These are phyloP conservation scores for Pichia cabralensis DNA, from an alignment of 805 yeast species.

Conservation along the genomic window DNA sequence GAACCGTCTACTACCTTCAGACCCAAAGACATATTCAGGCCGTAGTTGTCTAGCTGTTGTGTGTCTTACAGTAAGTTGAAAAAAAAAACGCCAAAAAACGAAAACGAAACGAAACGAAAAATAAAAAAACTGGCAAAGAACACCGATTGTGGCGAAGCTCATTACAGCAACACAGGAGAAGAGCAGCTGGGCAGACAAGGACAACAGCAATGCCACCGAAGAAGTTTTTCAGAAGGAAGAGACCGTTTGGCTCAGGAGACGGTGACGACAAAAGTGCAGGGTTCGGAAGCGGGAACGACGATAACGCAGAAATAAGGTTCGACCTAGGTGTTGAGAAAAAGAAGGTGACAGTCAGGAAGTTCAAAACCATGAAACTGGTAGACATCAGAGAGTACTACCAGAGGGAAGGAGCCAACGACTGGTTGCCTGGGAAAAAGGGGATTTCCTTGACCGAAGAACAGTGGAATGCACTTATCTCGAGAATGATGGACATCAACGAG, in stretches of 20 bases:
- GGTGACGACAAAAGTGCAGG: not conserved
- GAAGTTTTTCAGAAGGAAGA: constrained; percentile 5
- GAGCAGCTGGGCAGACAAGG: too few species aligned
- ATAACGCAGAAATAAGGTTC: too few species aligned
- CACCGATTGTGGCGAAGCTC: too few species aligned
- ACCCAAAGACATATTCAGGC: constrained; percentile 15
- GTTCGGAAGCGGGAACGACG: not conserved
- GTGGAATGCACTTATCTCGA: constrained; percentile 40
- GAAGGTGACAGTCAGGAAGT: constrained; percentile 63
- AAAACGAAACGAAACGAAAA: too few species aligned
- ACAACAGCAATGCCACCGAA: constrained; percentile 5
- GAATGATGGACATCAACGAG: constrained; percentile 36
- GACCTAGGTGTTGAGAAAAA: constrained; percentile 39
- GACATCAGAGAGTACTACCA: constrained; percentile 83
- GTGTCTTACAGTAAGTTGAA: too few species aligned
- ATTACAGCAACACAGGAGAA: too few species aligned
- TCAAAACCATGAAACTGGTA: constrained; percentile 54
- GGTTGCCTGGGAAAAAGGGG: constrained; percentile 77
- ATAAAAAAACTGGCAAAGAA: too few species aligned
- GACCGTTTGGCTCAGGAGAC: not conserved
- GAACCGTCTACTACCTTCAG: constrained; percentile 12
- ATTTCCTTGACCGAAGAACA: constrained; percentile 48
- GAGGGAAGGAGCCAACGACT: constrained; percentile 38
- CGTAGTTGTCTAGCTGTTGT: too few species aligned
- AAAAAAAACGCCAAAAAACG: too few species aligned